Percentiles rank a stretch among this genome's conserved stretches.
phyloP scores from a whole-genome alignment of 768 basidiomycete species.

The Auricularia cornea region DNA sequence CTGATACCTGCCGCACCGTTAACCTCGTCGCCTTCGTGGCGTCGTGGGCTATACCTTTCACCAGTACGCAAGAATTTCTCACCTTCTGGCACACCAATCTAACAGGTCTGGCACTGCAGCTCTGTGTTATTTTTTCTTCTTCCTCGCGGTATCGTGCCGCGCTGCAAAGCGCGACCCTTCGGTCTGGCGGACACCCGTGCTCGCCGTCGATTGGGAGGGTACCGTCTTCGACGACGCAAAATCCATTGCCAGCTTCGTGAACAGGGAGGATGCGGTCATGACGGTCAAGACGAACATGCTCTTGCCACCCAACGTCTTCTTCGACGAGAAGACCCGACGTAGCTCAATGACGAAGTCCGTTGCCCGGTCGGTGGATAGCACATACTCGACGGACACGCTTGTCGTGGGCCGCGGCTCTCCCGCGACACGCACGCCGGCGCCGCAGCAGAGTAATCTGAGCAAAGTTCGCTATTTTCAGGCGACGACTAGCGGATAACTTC shows the following conservation, averaged over 20 bases:
- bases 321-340: background rate
- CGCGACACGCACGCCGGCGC: background rate
- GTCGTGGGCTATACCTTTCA: background rate
- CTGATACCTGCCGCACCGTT: background rate
- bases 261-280: background rate
- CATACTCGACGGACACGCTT: background rate
- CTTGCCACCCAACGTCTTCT: background rate
- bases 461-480: background rate
- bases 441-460: conserved; percentile 16
- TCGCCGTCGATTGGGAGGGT: background rate
- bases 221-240: background rate
- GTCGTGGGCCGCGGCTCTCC: background rate
- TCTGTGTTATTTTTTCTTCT: background rate
- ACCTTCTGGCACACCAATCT: background rate
- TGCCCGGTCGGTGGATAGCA: background rate
- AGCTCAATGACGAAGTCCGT: background rate
- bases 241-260: background rate
- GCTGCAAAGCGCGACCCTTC: background rate
- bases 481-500: background rate
- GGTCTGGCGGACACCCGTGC: background rate
- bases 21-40: background rate
- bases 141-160: background rate
- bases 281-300: background rate
- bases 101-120: background rate
- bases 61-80: background rate